Percentiles rank a stretch among this genome's conserved stretches.
Evolutionary conservation across 2,329 filamentous ascomycete genomes (phyloP).

Genomic region (Penicillium sp.): DNA sequence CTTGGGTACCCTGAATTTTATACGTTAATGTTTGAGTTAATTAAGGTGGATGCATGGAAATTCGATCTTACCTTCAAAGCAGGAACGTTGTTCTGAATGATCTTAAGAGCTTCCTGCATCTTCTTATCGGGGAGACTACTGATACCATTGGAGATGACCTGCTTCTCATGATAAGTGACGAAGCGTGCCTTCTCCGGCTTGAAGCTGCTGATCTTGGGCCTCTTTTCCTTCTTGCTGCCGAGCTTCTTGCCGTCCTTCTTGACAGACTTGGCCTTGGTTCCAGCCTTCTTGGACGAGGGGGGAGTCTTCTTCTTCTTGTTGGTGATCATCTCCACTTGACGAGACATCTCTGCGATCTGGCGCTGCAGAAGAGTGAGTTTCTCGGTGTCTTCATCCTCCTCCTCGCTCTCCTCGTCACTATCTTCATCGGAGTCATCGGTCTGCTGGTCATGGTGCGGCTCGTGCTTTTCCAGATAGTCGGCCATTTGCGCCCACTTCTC

Average conservation of each 20-base stretch:
- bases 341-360: conserved; percentile 71
- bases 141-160: conserved; percentile 83
- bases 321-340: conserved; percentile 57
- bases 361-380: conserved; percentile 66
- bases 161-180: conserved; percentile 78
- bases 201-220: conserved; percentile 29
- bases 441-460: conserved; percentile 62
- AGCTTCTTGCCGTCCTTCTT: conserved; percentile 49
- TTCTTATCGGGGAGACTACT: conserved; percentile 74
- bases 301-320: conserved; percentile 61
- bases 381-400: conserved; percentile 60
- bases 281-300: conserved; percentile 49
- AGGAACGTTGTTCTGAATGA: conserved; percentile 82
- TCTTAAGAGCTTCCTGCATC: conserved; percentile 76
- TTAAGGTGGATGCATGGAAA: neutral
- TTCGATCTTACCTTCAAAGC: conserved; percentile 58
- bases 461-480: conserved; percentile 74
- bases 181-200: conserved; percentile 59
- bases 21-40: conserved; percentile 5
- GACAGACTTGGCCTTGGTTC: conserved; percentile 35
- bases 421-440: conserved; percentile 67
- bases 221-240: conserved; percentile 57
- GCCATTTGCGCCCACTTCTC: conserved; percentile 74
- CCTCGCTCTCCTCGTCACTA: conserved; percentile 69
- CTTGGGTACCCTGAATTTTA: conserved; percentile 38